Conservation (phyloP, 2,329 filamentous ascomycete species). For the Ceratocystis ficicola region DNA sequence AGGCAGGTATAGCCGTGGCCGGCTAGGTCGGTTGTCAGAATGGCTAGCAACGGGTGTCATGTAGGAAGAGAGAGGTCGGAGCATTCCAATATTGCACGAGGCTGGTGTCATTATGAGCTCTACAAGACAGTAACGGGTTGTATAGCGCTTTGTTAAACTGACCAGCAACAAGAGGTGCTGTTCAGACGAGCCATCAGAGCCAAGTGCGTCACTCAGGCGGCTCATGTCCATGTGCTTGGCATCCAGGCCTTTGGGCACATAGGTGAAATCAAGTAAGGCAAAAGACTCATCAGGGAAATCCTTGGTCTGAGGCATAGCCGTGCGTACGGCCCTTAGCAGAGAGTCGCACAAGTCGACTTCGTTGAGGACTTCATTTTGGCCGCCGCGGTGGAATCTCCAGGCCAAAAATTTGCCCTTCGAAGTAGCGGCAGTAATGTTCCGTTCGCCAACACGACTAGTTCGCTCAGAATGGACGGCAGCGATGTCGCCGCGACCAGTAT, state of each 20-base stretch:
- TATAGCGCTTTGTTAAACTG: constrained; percentile 40
- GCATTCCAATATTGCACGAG: constrained; percentile 46
- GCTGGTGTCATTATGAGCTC: constrained; percentile 51
- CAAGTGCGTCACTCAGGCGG: constrained; percentile 39
- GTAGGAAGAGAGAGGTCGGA: constrained; percentile 57
- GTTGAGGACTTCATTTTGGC: constrained; percentile 61
- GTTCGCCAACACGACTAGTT: constrained; percentile 63
- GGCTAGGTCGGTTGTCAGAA: constrained; percentile 31
- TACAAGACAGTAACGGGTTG: constrained; percentile 60
- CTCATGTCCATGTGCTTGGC: constrained; percentile 40
- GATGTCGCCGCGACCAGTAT: constrained; percentile 62
- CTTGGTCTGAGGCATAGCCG: constrained; percentile 38
- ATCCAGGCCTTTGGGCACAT: constrained; percentile 45
- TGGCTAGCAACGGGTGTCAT: constrained; percentile 38
- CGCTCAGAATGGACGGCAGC: constrained; percentile 66
- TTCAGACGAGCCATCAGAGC: constrained; percentile 39
- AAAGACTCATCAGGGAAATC: constrained; percentile 47
- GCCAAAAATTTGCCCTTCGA: constrained; percentile 64
- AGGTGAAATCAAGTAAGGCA: constrained; percentile 68
- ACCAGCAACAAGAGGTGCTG: constrained; percentile 52
- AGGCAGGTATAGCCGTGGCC: constrained; percentile 64
- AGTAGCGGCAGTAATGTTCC: constrained; percentile 70
- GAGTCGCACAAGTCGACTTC: constrained; percentile 58
- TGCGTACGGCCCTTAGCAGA: constrained; percentile 50
- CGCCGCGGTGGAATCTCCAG: constrained; percentile 83